Evolutionary conservation across 2,329 filamentous ascomycete species (phyloP), one percentile per base, ranked within the genome.

Genomic region (Aspergillus fructus): DNA sequence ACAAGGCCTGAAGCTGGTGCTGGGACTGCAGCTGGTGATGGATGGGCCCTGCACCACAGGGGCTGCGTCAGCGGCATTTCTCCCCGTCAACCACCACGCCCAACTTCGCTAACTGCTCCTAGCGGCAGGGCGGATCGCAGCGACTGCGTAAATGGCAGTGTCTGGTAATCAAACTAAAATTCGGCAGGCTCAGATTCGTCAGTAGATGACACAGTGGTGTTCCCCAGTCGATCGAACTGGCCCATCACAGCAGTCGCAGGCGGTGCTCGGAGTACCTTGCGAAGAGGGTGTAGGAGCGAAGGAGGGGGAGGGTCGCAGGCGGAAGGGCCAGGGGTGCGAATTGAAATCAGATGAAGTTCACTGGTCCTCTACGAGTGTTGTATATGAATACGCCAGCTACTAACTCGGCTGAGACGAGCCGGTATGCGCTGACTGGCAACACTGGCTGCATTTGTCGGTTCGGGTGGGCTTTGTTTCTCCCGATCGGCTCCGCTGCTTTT

Each of bases 1-100:
- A 63, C 53, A 53, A 63, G 53, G 51, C 50, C 41, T 93, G 90
- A 71, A 91, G 87, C 68, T 92, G 89, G 61, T 51, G 55, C 49
- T 27, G 27, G 27, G 27, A 30, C 27, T 30, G 27, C 27, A 51
- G 56, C 43, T 61, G 62, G 51, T 60, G 63, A 45, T 59, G 60
- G 60, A 69, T 70, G 69, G 68, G 64, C 69, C 69, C 71, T 72
- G 67, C 71, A 71, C 64, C 68, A 66, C 70, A 74, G 68, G 70
- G 70, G 69, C 64, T 72, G 71, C 68, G 71, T 74, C 70, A 73
- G 71, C 68, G 55, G 55, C 55, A 58, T 58, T 40, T 41, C 52
- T 24, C 34, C 12, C 55, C 55, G 33, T 24, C 43, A 45, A 49
- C 39, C 53, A 55, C 53, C 37, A 49, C 53, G 24, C 13, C 46